Evolutionary conservation across 2,329 filamentous ascomycete species (phyloP).

Genomic region (Fusarium mexicanum): DNA sequence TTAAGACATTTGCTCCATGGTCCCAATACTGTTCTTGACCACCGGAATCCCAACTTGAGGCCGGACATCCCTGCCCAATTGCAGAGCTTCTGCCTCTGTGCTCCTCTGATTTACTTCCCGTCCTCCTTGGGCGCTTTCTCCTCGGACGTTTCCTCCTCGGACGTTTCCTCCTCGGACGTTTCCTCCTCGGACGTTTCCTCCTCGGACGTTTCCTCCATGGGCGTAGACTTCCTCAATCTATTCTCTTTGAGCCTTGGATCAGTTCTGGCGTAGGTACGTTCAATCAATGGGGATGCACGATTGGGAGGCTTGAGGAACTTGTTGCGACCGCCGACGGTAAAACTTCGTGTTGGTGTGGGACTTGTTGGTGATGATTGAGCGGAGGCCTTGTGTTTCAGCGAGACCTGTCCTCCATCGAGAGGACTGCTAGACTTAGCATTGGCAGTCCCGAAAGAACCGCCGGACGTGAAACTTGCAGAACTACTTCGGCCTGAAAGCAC

Average conservation of each 20-base stretch:
- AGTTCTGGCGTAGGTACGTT: fast-evolving
- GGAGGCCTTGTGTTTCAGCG: background rate
- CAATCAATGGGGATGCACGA: fast-evolving
- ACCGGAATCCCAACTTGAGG: background rate
- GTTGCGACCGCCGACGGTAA: background rate
- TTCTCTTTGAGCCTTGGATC: background rate
- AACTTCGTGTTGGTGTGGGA: background rate
- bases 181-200: background rate
- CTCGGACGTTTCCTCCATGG: fast-evolving
- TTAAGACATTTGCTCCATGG: background rate
- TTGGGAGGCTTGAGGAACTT: fast-evolving
- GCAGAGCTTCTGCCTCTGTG: background rate
- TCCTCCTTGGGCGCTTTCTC: background rate
- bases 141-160: too few relatives aligned
- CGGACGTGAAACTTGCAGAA: fast-evolving
- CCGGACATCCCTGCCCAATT: background rate
- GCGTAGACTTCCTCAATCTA: fast-evolving
- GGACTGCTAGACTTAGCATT: background rate
- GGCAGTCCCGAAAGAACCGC: fast-evolving
- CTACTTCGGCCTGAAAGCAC: background rate
- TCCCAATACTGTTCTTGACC: too few relatives aligned
- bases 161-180: background rate
- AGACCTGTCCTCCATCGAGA: fast-evolving
- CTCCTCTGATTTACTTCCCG: background rate
- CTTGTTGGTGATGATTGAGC: background rate